Conservation (phyloP, 108 stramenopile genomes). For the Nannochloropsis salina region DNA sequence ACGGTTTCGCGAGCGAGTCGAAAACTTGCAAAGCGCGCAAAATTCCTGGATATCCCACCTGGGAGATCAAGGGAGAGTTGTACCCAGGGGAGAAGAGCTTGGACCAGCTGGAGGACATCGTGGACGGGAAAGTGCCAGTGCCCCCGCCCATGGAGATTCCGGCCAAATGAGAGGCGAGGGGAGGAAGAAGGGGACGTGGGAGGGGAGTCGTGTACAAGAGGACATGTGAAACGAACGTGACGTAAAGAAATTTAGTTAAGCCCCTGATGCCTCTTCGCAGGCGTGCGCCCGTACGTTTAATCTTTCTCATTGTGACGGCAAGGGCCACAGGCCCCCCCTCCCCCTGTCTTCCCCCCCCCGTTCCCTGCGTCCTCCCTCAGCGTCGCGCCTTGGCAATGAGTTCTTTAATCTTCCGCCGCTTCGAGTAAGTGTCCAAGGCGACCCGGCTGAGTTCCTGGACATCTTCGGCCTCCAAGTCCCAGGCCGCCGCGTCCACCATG, state of each 20-base stretch:
- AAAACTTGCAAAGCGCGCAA: conserved; percentile 64
- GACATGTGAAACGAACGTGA: not conserved
- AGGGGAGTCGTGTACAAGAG: not conserved
- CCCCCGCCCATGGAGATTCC: not conserved
- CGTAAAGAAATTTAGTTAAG: no score
- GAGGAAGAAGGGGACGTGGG: not conserved
- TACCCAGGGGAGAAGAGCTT: conserved; percentile 82
- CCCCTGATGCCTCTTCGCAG: no score
- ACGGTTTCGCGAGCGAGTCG: conserved; percentile 32
- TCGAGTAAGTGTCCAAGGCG: not conserved
- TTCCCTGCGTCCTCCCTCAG: no score
- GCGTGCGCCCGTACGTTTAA: no score
- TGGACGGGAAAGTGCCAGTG: not conserved
- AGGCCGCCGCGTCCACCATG: conserved; percentile 21
- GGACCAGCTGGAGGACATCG: conserved; percentile 68
- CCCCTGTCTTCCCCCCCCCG: not conserved
- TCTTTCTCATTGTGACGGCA: no score
- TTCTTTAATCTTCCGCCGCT: not conserved
- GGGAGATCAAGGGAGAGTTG: conserved; percentile 84
- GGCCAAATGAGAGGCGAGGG: not conserved
- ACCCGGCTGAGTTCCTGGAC: not conserved
- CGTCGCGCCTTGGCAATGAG: not conserved
- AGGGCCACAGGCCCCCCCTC: no score
- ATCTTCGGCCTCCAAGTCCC: not conserved
- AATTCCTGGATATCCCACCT: conserved; percentile 89